Evolutionary conservation across 2,329 filamentous ascomycete species (phyloP).

Genomic region (Ophiocordyceps robertsii): DNA sequence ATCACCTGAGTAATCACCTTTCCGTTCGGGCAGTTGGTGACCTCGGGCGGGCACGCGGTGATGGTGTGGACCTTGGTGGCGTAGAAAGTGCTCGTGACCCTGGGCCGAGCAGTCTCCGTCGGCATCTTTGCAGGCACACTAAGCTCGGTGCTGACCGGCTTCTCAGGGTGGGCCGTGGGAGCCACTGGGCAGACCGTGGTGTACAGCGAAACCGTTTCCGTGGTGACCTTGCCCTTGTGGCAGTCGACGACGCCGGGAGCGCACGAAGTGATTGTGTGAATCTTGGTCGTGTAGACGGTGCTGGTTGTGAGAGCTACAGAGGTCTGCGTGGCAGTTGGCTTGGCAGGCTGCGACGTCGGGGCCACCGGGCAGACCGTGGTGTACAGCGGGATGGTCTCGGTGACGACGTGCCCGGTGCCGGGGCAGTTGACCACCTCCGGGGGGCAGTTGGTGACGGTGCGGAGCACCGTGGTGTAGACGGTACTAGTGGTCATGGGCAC

Average conservation of each 20-base stretch:
- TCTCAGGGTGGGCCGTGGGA: too few relatives aligned
- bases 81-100: slow-evolving; percentile 18
- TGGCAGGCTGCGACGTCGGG: slow-evolving; percentile 7
- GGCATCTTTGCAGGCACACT: too few relatives aligned
- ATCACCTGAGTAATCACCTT: slow-evolving; percentile 3
- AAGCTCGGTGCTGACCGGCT: too few relatives aligned
- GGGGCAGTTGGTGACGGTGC: slow-evolving; percentile 38
- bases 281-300: background rate
- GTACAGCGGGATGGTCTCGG: slow-evolving; percentile 17
- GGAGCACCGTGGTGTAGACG: slow-evolving; percentile 27
- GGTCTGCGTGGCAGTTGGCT: background rate
- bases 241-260: too few relatives aligned
- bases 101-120: too few relatives aligned
- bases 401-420: slow-evolving; percentile 15
- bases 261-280: too few relatives aligned
- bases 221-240: too few relatives aligned
- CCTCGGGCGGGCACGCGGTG: slow-evolving; percentile 32
- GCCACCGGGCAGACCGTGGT: slow-evolving; percentile 24
- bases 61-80: slow-evolving; percentile 30
- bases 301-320: background rate
- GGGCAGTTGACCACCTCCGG: slow-evolving; percentile 36
- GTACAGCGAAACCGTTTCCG: too few relatives aligned
- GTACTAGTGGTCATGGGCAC: slow-evolving; percentile 18
- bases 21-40: slow-evolving; percentile 18
- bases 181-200: too few relatives aligned